Percentiles rank a stretch among this genome's conserved stretches.
Conservation (phyloP, 2,329 filamentous ascomycete species). For the Sporothrix euskadiensis region DNA sequence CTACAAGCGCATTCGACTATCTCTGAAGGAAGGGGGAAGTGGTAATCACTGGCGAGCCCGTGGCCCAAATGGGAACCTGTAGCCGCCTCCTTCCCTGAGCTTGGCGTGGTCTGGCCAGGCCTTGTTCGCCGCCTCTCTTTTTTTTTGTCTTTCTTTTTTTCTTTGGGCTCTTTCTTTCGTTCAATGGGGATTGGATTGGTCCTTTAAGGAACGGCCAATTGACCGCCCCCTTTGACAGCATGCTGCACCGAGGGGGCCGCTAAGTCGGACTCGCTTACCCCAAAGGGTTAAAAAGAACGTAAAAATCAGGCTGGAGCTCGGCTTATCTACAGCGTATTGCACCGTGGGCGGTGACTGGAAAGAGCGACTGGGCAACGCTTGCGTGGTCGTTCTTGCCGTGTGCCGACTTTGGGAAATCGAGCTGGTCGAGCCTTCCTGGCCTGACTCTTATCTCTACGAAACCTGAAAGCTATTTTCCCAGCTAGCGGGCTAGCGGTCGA, state of each 20-base stretch:
- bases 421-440: not conserved
- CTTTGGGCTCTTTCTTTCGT: not conserved
- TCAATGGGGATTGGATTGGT: not conserved
- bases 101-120: slow-evolving; percentile 5
- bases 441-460: not conserved
- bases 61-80: not conserved
- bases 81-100: not conserved
- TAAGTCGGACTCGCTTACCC: slow-evolving; percentile 19
- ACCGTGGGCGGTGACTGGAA: not conserved
- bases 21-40: not conserved
- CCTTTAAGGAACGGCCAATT: not conserved
- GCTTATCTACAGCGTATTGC: slow-evolving; percentile 9
- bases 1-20: slow-evolving; percentile 7
- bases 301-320: not conserved
- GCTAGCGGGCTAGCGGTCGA: not conserved
- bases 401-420: slow-evolving; percentile 2
- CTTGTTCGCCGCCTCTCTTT: not conserved
- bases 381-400: slow-evolving; percentile 6
- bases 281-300: slow-evolving; percentile 25
- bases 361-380: not conserved
- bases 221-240: not conserved
- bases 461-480: not conserved
- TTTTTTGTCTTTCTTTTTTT: not conserved
- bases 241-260: not conserved
- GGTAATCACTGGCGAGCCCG: not conserved